Base-by-base conservation (phyloP, 257 asterid genomes). In the Penstemon eatonii region DNA sequence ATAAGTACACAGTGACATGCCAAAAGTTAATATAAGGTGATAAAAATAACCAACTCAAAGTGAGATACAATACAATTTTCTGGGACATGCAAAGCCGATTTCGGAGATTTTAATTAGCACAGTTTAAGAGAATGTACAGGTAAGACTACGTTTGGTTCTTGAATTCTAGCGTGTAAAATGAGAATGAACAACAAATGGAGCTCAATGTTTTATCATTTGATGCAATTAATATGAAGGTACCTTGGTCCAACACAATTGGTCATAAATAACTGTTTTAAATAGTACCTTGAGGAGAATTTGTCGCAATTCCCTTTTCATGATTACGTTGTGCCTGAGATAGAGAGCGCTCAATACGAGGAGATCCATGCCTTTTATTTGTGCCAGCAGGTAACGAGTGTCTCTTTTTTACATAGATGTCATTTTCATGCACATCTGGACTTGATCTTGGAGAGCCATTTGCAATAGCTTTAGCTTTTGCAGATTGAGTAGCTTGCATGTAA, bases 401-500 rank as follows among this genome's bases (percentile, higher is more conserved):
- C 87, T 91, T 94, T 78, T 82, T 91, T 44, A 84, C 58, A 75
- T 69, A 71, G 41, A 67, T 61, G 50, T 94, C 98, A 82, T 89
- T 94, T 67, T 83, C 95, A 37, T 79, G 85, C 78, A 83, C 81
- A 69, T 94, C 99, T 9, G 99, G 99, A 77, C 98, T 94, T 49
- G 96, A 91, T 74, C 88, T 89, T 6, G 98, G 99, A 40, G 98
- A 94, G 61, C 78, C 84, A 79, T 68, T 80, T 12, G 87, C 73
- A 64, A 90, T 79, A 65, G 89, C 90, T 83, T 94, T 94, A 63
- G 96, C 96, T 78, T 79, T 91, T 66, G 99, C 99, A 69, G 99
- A 91, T 76, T 94, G 85, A 53, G 99, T 94, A 3, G 99, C 96
- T 77, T 94, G 99, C 99, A 94, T 94, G 80, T 94, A 94, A 74